phyloP scores from a whole-genome alignment of 129 eudicot genomes.

The Pseudognaphalium luteoalbum region DNA sequence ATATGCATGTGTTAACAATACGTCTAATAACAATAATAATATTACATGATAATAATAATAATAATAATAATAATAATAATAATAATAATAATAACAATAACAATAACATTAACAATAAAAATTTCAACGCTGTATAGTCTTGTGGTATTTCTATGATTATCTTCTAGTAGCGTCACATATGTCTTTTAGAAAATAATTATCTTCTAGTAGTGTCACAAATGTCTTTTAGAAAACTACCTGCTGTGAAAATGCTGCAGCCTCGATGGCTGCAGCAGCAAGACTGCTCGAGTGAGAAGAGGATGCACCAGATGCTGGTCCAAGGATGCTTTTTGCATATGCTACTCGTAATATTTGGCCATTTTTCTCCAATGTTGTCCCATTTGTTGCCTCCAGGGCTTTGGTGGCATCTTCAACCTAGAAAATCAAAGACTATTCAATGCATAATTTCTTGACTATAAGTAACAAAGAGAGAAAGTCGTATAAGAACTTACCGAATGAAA shows the following conservation, averaged over 20 bases:
- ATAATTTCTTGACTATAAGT: background rate
- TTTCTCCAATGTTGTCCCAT: slow-evolving; percentile 81
- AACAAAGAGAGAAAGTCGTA: background rate
- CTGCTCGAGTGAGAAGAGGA: slow-evolving; percentile 90
- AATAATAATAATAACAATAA: background rate
- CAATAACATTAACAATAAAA: background rate
- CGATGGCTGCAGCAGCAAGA: slow-evolving; percentile 99
- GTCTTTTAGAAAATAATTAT: slow-evolving; percentile 2
- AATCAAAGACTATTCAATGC: background rate
- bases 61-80: background rate
- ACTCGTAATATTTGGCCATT: slow-evolving; percentile 97
- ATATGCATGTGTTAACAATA: background rate
- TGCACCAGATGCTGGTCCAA: slow-evolving; percentile 75
- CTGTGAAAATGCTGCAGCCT: slow-evolving; percentile 97
- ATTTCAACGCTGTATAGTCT: background rate
- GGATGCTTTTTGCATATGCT: slow-evolving; percentile 93
- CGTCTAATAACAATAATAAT: no score
- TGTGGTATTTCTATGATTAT: background rate
- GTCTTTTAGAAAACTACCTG: slow-evolving; percentile 52
- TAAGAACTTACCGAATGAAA: slow-evolving; percentile 70
- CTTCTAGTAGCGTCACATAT: background rate
- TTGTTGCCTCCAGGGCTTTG: slow-evolving; percentile 90
- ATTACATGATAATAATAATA: background rate
- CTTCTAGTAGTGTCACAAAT: background rate
- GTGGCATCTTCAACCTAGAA: slow-evolving; percentile 92